A percentile compares a stretch with the other conserved stretches of the same genome.
Conservation (phyloP, 23 red algal species). For the Gracilaria vermiculophylla region DNA sequence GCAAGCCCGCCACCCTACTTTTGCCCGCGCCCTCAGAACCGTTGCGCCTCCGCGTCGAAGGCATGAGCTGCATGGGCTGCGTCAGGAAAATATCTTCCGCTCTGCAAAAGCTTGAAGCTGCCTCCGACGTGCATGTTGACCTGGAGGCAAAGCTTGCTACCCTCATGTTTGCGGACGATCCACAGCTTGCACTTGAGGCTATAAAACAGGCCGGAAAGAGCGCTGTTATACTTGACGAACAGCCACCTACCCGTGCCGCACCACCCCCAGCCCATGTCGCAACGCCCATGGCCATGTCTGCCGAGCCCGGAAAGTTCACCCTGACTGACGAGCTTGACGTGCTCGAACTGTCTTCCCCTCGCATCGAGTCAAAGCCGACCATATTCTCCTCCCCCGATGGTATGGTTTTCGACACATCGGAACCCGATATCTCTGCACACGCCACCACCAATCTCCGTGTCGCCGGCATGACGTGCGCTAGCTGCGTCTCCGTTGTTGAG, state of each 20-base stretch:
- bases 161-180: slow-evolving; percentile 13
- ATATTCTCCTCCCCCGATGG: not conserved
- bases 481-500: slow-evolving; percentile 77
- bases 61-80: slow-evolving; percentile 62
- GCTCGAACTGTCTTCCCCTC: not conserved
- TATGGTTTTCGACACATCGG: not conserved
- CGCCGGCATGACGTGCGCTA: slow-evolving; percentile 79
- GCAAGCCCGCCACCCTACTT: slow-evolving; percentile 25
- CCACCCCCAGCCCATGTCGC: no score
- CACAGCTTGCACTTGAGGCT: slow-evolving; percentile 8
- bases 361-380: not conserved
- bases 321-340: not conserved
- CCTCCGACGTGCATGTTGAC: slow-evolving; percentile 40
- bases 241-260: no score
- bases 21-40: not conserved
- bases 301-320: not conserved
- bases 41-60: slow-evolving; percentile 7
- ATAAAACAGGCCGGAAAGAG: slow-evolving; percentile 40
- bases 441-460: slow-evolving; percentile 33
- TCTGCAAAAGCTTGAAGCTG: not conserved
- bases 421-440: not conserved
- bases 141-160: slow-evolving; percentile 45
- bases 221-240: slow-evolving; percentile 19
- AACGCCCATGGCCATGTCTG: not conserved
- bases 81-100: slow-evolving; percentile 18